Conservation (phyloP, 2,329 filamentous ascomycete species). For the Penicillium sp. region DNA sequence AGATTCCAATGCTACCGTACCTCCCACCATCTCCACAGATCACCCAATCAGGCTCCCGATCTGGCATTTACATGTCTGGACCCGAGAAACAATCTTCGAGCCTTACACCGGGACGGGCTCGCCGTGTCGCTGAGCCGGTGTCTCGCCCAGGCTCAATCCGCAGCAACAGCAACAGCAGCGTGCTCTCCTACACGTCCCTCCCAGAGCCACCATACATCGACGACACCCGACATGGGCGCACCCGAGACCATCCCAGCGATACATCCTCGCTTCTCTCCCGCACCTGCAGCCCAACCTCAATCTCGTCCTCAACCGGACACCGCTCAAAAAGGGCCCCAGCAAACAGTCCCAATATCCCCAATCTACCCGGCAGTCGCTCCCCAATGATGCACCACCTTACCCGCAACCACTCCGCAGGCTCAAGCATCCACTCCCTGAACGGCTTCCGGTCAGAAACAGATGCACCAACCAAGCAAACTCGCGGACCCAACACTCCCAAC, state of each 20-base stretch:
- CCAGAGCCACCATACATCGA: slow-evolving; percentile 13
- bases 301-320: slow-evolving; percentile 15
- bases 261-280: slow-evolving; percentile 18
- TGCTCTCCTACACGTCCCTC: slow-evolving; percentile 13
- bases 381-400: slow-evolving; percentile 24
- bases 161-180: slow-evolving; percentile 20
- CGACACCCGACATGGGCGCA: slow-evolving; percentile 13
- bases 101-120: slow-evolving; percentile 7
- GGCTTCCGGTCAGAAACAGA: slow-evolving; percentile 29
- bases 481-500: not conserved
- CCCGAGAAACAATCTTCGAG: slow-evolving; percentile 16
- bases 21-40: slow-evolving; percentile 14
- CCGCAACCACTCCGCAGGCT: slow-evolving; percentile 23
- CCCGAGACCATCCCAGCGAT: slow-evolving; percentile 18
- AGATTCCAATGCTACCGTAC: slow-evolving; percentile 21
- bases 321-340: slow-evolving; percentile 17
- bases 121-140: slow-evolving; percentile 16
- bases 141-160: slow-evolving; percentile 24
- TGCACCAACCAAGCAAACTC: not conserved
- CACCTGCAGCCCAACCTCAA: slow-evolving; percentile 18
- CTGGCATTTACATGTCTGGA: slow-evolving; percentile 21
- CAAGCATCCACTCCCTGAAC: slow-evolving; percentile 26
- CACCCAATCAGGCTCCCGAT: slow-evolving; percentile 21
- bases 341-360: slow-evolving; percentile 21
- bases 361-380: slow-evolving; percentile 19